A percentile compares a stretch with the other conserved stretches of the same genome.
Evolutionary conservation across 1,284 basidiomycete genomes (phyloP).

Genomic region (Cystobasidium pallidum): DNA sequence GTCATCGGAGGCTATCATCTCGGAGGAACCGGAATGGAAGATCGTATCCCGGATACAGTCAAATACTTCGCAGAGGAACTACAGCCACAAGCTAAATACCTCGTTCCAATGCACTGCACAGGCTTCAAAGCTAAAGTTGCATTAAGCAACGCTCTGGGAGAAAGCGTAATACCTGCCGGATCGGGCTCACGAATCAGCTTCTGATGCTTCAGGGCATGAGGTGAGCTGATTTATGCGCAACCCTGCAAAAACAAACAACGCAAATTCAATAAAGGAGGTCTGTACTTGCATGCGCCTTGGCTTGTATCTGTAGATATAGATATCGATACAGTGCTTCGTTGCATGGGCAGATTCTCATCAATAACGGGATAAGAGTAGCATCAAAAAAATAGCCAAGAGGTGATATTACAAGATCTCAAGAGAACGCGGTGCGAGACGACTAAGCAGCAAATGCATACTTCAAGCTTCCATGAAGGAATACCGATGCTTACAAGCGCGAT

Average conservation of each 20-base stretch:
- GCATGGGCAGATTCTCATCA: neutral
- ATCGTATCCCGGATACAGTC: constrained; percentile 70
- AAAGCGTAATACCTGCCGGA: constrained; percentile 70
- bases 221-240: too few relatives aligned
- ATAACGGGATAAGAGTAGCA: neutral
- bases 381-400: neutral
- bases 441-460: too few relatives aligned
- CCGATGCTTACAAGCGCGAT: too few relatives aligned
- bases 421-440: too few relatives aligned
- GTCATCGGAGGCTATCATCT: constrained; percentile 80
- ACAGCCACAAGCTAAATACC: constrained; percentile 67
- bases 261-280: too few relatives aligned
- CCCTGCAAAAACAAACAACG: too few relatives aligned
- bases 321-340: constrained; percentile 27
- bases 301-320: constrained; percentile 10
- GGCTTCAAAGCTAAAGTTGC: constrained; percentile 73
- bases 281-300: too few relatives aligned
- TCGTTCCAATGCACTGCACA: constrained; percentile 81
- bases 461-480: neutral
- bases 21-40: constrained; percentile 66
- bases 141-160: constrained; percentile 68
- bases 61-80: constrained; percentile 68
- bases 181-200: constrained; percentile 67
- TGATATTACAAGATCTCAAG: constrained; percentile 3
- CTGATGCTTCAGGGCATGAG: neutral